phyloP scores from a whole-genome alignment of 768 basidiomycete species.

The Chiua virens region DNA sequence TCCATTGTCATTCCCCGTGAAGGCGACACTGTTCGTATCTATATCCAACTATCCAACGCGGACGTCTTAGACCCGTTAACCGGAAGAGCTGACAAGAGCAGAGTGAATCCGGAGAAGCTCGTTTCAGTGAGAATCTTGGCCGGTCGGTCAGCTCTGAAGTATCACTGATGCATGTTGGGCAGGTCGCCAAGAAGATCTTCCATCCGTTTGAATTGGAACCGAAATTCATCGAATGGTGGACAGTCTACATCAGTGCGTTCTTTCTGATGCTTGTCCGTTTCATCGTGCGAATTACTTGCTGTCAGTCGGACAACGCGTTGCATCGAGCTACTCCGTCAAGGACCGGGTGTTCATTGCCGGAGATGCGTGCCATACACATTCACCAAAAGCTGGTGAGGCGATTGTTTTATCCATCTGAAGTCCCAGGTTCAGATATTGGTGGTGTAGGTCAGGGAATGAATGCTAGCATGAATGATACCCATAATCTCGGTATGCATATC shows the following conservation, averaged over 20 bases:
- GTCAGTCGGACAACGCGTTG: slow-evolving; percentile 73
- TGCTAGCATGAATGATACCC: slow-evolving; percentile 73
- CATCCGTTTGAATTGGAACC: slow-evolving; percentile 55
- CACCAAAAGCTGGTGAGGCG: slow-evolving; percentile 57
- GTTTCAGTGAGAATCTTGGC: slow-evolving; percentile 42
- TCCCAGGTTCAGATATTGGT: background rate
- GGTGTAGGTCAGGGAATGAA: slow-evolving; percentile 71
- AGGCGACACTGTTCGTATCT: slow-evolving; percentile 64
- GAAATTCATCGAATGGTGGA: slow-evolving; percentile 67
- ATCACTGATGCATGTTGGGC: background rate
- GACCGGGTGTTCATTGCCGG: slow-evolving; percentile 76
- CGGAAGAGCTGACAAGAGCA: slow-evolving; percentile 54
- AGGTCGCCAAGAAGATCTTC: slow-evolving; percentile 59
- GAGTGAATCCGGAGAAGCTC: slow-evolving; percentile 49
- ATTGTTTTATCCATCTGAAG: background rate
- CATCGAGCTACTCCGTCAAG: slow-evolving; percentile 57
- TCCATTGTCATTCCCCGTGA: slow-evolving; percentile 78
- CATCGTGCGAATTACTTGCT: background rate
- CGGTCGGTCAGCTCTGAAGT: no score
- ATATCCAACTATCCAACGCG: slow-evolving; percentile 63
- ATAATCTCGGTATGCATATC: slow-evolving; percentile 54
- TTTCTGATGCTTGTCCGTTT: background rate
- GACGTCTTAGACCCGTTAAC: slow-evolving; percentile 44
- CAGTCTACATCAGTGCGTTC: slow-evolving; percentile 62
- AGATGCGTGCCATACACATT: slow-evolving; percentile 73